Evolutionary conservation across 2,329 filamentous ascomycete species (phyloP), one percentile per base, ranked within the genome.

Genomic region (Colletotrichum sp.): DNA sequence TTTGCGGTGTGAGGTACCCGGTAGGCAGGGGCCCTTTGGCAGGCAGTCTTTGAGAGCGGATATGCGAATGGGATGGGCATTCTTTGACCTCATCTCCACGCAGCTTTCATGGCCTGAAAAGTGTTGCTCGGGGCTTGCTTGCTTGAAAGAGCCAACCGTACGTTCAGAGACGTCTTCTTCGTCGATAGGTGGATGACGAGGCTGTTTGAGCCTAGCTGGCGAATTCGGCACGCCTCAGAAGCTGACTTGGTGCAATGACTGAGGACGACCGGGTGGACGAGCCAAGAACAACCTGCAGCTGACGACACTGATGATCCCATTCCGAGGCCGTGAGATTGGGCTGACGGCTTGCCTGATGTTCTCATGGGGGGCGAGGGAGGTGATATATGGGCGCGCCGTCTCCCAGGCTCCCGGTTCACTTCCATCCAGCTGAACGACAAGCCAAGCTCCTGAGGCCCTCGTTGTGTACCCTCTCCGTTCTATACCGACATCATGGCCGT

Each of bases 391-490:
- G 2, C 16, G 39, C 8, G 39, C 28, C 39, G 39, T 5, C 6
- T 39, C 52, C 25, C 22, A 27, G 25, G 16, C 9, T 28, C 13
- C 28, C 18, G 43, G 10, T 13, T 48, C 64, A 52, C n/a, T 8
- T 16, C 39, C 5, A 16, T 5, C 6, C 12, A 10, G 27, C 56
- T 34, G 8, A 62, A 34, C 27, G 25, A 30, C 56, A 62, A 10
- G 27, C 32, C n/a, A n/a, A 1, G 0, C 28, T 66, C 62, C 25
- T 1, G 2, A 16, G 36, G 2, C 62, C 62, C 25, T 10, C 8
- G 12, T 1, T 30, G 6, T 5, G n/a, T 9, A 1, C 0, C 2
- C 0, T n/a, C 5, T 25, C 55, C 22, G 0, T n/a, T 2, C 27
- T 13, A 13, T 25, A 36, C 8, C 18, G 8, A 30, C 12, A 62